Conservation (phyloP, 129 eudicot genomes). For the Tagetes erecta region DNA sequence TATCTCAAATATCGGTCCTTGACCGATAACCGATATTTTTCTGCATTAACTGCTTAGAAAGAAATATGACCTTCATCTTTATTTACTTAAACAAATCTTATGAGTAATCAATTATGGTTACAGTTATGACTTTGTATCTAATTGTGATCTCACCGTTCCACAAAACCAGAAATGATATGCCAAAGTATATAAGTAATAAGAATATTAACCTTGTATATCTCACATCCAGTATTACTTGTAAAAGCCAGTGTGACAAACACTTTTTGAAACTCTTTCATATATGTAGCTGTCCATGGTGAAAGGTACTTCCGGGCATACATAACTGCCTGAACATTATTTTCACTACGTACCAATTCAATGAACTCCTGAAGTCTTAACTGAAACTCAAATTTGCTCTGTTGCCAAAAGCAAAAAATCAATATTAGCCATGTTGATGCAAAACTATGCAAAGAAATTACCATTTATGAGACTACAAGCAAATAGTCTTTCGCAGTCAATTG, state of each 20-base stretch:
- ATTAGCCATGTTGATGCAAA: constrained; percentile 21
- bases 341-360: constrained; percentile 86
- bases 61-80: constrained; percentile 1
- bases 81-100: background rate
- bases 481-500: background rate
- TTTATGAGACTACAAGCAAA: background rate
- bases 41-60: too few relatives aligned
- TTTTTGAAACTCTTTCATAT: constrained; percentile 90
- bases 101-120: background rate
- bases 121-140: constrained; percentile 14
- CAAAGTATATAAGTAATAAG: constrained; percentile 11
- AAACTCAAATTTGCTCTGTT: constrained; percentile 95
- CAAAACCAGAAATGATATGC: constrained; percentile 18
- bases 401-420: constrained; percentile 19
- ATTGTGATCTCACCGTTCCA: background rate
- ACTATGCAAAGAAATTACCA: background rate
- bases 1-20: too few relatives aligned
- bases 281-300: constrained; percentile 91
- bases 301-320: constrained; percentile 84
- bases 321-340: constrained; percentile 67
- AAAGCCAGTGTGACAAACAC: constrained; percentile 93
- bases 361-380: constrained; percentile 97
- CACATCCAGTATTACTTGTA: constrained; percentile 82
- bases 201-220: constrained; percentile 76
- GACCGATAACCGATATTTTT: too few relatives aligned